phyloP scores from a whole-genome alignment of 2,329 filamentous ascomycete species.

The Stylonectria norvegica region DNA sequence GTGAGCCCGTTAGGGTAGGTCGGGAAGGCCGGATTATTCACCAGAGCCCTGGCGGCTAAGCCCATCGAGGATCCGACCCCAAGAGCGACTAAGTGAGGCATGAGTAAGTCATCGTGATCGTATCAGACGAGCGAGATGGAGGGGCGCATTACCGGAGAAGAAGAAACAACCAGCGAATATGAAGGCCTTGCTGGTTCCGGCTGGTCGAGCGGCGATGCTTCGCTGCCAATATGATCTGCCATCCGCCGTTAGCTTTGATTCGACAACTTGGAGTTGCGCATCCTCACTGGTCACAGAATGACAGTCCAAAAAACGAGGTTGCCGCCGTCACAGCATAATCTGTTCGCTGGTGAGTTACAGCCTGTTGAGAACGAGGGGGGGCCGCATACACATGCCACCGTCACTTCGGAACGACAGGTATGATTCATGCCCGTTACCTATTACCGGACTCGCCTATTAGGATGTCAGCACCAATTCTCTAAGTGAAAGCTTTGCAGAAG shows the following conservation, averaged over 20 bases:
- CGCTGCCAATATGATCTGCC: background rate
- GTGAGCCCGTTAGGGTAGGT: background rate
- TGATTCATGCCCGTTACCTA: background rate
- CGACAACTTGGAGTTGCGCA: background rate
- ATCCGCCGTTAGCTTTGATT: background rate
- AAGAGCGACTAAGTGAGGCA: background rate
- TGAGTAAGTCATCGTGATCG: background rate
- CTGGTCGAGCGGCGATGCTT: background rate
- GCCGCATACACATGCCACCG: background rate
- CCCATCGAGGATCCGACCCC: background rate
- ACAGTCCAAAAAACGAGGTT: background rate
- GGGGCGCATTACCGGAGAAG: background rate
- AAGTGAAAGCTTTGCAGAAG: background rate
- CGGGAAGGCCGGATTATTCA: background rate
- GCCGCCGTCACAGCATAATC: background rate
- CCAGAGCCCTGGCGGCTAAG: background rate
- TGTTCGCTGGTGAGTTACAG: background rate
- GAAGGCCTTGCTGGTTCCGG: background rate
- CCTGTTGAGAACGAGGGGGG: background rate
- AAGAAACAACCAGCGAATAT: background rate
- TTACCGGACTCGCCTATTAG: background rate
- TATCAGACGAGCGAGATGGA: background rate
- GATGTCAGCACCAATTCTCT: background rate
- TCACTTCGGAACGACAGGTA: background rate
- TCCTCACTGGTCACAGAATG: background rate